Evolutionary conservation across 768 basidiomycete genomes (phyloP).

Genomic region (Naganishia randhawae): DNA sequence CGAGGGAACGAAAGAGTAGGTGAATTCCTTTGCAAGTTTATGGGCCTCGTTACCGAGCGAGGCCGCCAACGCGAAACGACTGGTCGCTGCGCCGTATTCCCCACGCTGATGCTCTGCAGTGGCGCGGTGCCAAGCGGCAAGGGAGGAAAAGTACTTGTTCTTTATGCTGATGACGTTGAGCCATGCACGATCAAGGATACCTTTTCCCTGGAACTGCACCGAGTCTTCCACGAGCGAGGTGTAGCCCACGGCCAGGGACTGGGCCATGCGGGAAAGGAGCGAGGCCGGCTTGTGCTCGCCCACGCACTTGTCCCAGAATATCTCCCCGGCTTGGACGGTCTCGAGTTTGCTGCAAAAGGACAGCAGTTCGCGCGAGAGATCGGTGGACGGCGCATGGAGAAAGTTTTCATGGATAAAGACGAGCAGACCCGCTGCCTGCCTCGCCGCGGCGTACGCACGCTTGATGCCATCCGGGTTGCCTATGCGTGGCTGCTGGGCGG

Average conservation of each 20-base stretch:
- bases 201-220: constrained; percentile 94
- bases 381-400: constrained; percentile 91
- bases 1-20: constrained; percentile 57
- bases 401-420: constrained; percentile 99
- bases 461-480: constrained; percentile 83
- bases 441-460: constrained; percentile 85
- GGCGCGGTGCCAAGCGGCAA: constrained; percentile 81
- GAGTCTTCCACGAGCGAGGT: constrained; percentile 78
- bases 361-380: constrained; percentile 87
- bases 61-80: constrained; percentile 73
- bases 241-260: constrained; percentile 79
- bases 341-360: constrained; percentile 86
- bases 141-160: constrained; percentile 78
- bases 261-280: constrained; percentile 76
- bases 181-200: constrained; percentile 93
- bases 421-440: constrained; percentile 89
- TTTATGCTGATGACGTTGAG: constrained; percentile 78
- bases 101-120: constrained; percentile 69
- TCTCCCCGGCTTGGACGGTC: constrained; percentile 88
- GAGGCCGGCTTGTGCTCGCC: constrained; percentile 76
- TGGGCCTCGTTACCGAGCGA: constrained; percentile 76
- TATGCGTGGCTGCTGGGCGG: constrained; percentile 60
- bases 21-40: constrained; percentile 65
- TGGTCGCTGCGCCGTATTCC: constrained; percentile 82
- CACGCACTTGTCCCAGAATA: constrained; percentile 91